These are phyloP conservation scores for Corynascus novoguineensis DNA, from an alignment of 495 filamentous ascomycete genomes.

Conservation along the genomic window DNA sequence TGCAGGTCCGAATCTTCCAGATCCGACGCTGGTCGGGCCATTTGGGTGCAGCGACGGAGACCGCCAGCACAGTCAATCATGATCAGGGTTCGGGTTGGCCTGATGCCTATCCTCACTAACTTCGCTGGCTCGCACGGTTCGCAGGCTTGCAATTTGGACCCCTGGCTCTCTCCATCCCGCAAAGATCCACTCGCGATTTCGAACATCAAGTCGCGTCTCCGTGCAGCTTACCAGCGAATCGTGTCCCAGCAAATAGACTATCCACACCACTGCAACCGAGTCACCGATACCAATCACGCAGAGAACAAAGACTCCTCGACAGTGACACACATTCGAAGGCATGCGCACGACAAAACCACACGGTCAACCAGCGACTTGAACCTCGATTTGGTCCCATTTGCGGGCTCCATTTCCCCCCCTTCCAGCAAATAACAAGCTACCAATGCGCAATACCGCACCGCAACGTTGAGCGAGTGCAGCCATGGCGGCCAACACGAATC, in stretches of 20 bases:
- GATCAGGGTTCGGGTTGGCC: slow-evolving; percentile 14
- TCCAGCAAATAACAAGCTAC: background rate
- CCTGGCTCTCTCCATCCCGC: slow-evolving; percentile 1
- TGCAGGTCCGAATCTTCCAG: slow-evolving; percentile 14
- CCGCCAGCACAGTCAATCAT: background rate
- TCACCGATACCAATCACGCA: background rate
- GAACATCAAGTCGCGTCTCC: slow-evolving; percentile 14
- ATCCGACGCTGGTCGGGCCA: background rate
- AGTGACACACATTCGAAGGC: background rate
- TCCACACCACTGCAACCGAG: background rate
- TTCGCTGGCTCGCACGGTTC: no score
- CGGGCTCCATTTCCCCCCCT: background rate
- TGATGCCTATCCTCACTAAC: no score
- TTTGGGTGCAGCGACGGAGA: background rate
- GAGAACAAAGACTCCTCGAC: background rate
- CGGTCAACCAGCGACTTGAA: background rate
- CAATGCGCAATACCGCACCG: slow-evolving; percentile 14
- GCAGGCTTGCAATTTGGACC: background rate
- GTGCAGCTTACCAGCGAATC: background rate
- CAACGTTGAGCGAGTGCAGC: slow-evolving; percentile 18
- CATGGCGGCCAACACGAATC: slow-evolving; percentile 54
- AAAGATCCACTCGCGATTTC: slow-evolving; percentile 1
- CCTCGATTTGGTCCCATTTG: background rate
- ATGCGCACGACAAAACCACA: background rate
- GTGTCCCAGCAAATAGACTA: slow-evolving; percentile 14